Percentiles rank a stretch among this genome's conserved stretches.
These are phyloP conservation scores for Spongispora temasekensis DNA, from an alignment of 1,284 basidiomycete species.

Conservation along the genomic window DNA sequence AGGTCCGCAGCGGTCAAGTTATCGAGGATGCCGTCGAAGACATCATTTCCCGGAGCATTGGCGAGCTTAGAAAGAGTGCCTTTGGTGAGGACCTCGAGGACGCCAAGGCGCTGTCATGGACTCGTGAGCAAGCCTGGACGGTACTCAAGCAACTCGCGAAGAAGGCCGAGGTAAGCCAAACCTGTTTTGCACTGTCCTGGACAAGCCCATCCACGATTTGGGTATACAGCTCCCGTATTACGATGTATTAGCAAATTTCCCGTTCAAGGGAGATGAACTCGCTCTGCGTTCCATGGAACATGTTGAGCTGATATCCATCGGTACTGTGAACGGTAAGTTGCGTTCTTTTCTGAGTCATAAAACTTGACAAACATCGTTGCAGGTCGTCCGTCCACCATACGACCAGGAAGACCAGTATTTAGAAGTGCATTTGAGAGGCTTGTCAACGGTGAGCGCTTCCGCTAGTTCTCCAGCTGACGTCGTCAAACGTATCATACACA, in stretches of 20 bases:
- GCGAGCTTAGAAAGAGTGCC: conserved; percentile 86
- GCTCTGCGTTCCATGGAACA: conserved; percentile 87
- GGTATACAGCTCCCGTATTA: conserved; percentile 79
- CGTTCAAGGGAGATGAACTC: conserved; percentile 90
- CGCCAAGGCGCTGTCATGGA: conserved; percentile 82
- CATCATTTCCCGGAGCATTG: conserved; percentile 77
- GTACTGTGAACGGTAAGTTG: conserved; percentile 66
- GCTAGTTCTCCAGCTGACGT: neutral
- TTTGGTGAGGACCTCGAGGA: conserved; percentile 93
- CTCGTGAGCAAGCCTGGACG: conserved; percentile 86
- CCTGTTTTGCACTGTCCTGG: neutral
- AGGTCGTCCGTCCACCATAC: conserved; percentile 85
- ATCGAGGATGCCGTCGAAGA: conserved; percentile 87
- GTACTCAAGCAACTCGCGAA: conserved; percentile 77
- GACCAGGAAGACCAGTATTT: conserved; percentile 90
- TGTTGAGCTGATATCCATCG: conserved; percentile 84
- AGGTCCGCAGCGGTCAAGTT: conserved; percentile 73
- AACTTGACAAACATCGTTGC: conserved; percentile 2
- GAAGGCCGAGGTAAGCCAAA: conserved; percentile 61
- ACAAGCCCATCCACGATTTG: neutral
- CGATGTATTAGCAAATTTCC: conserved; percentile 79
- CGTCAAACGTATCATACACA: conserved; percentile 29
- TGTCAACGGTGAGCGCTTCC: conserved; percentile 60
- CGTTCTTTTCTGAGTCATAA: neutral
- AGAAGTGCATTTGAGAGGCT: conserved; percentile 83